phyloP scores from a whole-genome alignment of 768 basidiomycete genomes.

The Boletus tomentosulus region DNA sequence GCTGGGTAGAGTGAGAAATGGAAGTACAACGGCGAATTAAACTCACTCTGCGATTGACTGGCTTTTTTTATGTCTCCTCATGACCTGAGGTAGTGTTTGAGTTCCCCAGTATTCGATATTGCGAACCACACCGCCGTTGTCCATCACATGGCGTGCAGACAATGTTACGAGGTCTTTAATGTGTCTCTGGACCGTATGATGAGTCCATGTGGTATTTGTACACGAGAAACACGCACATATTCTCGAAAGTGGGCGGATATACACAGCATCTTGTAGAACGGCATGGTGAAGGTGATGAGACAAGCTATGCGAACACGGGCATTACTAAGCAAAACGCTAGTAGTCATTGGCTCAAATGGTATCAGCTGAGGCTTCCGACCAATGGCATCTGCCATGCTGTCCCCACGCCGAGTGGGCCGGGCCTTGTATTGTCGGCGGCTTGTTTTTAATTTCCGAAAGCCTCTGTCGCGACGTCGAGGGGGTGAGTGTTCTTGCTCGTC shows the following conservation, averaged over 20 bases:
- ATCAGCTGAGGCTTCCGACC: too few relatives aligned
- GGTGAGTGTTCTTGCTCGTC: not conserved
- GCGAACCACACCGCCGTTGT: slow-evolving; percentile 79
- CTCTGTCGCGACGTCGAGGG: not conserved
- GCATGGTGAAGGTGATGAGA: slow-evolving; percentile 45
- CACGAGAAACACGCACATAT: slow-evolving; percentile 51
- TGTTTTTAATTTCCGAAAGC: slow-evolving; percentile 25
- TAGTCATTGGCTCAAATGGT: too few relatives aligned
- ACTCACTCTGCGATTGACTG: slow-evolving; percentile 76
- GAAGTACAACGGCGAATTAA: not conserved
- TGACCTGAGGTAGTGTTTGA: slow-evolving; percentile 65
- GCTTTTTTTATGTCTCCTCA: slow-evolving; percentile 56
- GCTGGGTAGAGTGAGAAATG: slow-evolving; percentile 37
- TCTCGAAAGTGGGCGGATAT: slow-evolving; percentile 71
- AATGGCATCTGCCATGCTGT: too few relatives aligned
- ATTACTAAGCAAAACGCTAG: slow-evolving; percentile 14
- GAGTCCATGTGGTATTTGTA: not conserved
- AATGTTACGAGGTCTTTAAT: slow-evolving; percentile 72
- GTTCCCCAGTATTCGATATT: slow-evolving; percentile 73
- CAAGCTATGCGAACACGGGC: too few relatives aligned
- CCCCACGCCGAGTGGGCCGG: too few relatives aligned
- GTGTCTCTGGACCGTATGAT: slow-evolving; percentile 45
- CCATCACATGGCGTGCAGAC: slow-evolving; percentile 67
- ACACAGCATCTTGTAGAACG: slow-evolving; percentile 84
- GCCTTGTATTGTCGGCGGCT: slow-evolving; percentile 7